These are phyloP conservation scores for Hypoxylon sp. DNA, from an alignment of 2,329 filamentous ascomycete species.

Conservation along the genomic window DNA sequence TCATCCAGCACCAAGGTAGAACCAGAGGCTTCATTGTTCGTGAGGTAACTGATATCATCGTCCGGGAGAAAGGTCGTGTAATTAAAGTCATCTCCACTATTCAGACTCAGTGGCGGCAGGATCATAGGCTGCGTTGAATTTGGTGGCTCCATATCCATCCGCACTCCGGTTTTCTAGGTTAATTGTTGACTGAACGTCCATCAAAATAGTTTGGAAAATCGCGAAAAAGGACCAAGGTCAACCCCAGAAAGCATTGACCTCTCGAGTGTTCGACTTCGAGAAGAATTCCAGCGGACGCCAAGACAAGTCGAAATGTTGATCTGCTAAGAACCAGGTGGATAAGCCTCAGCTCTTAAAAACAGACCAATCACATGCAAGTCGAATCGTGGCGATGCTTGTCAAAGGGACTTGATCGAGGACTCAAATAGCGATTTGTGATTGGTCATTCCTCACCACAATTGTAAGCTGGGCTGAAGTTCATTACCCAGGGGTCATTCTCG, in stretches of 20 bases:
- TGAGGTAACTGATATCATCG: constrained; percentile 36
- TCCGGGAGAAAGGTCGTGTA: constrained; percentile 45
- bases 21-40: constrained; percentile 38
- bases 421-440: constrained; percentile 22
- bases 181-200: constrained; percentile 8
- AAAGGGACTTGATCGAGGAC: constrained; percentile 4
- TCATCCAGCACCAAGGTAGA: constrained; percentile 41
- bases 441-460: constrained; percentile 10
- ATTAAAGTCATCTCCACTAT: constrained; percentile 41
- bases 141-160: constrained; percentile 41
- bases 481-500: neutral
- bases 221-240: neutral
- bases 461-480: constrained; percentile 10
- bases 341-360: constrained; percentile 25
- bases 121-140: constrained; percentile 36
- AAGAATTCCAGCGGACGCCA: constrained; percentile 8
- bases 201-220: constrained; percentile 5
- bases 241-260: constrained; percentile 4
- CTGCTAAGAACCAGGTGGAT: constrained; percentile 21
- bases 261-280: constrained; percentile 1
- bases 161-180: neutral
- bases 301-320: constrained; percentile 27
- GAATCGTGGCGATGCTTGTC: constrained; percentile 31
- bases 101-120: constrained; percentile 43
- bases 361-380: constrained; percentile 28